Base-by-base conservation (phyloP, 2,329 filamentous ascomycete genomes). In the Juglanconis juglandina region DNA sequence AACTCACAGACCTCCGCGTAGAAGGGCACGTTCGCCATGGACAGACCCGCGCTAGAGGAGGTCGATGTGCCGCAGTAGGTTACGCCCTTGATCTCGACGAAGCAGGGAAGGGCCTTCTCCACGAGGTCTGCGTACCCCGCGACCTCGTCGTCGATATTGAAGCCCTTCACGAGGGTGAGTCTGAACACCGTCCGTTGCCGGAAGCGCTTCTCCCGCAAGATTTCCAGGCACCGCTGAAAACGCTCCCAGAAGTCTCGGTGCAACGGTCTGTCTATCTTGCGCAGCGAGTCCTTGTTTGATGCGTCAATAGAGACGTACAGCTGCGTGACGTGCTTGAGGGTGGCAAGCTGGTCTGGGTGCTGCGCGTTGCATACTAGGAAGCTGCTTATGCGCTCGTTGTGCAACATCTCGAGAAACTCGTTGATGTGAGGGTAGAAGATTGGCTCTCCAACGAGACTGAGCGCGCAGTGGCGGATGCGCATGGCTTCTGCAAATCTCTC, bases 381-480 rank as follows among this genome's bases (percentile, higher is more conserved):
- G 37, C 90, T 95, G 3, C 91, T 96, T 66, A 98, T 97, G 67
- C 87, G 88, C 72, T 96, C 90, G 11, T 75, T 78, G 76, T 98
- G 94, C 65, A 99, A 81, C 81, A 98, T 85, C 10, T 78, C 82
- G 1, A 96, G 80, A 69, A 98, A 93, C 70, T 93, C 89, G 75
- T 99, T 97, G 80, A 98, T 98, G 70, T 96, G 88, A 9, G 95
- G 95, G 74, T 98, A 98, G 78, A 98, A 98, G 68, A 97, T 97
- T n/a, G 94, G 94, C 75, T 99, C 94, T 67, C 95, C 94, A 30
- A 99, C 95, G 9, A 99, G 81, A 66, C 87, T 92, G 50, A 99
- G 79, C 0, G 95, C 95, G 73, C 94, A 99, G 75, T 99, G 94
- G 0, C 92, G 85, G 68, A 99, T 96, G 47, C 87, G 84, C 88